Percentiles rank a stretch among this genome's conserved stretches.
Conservation (phyloP, 441 rosid genomes). For the Croton laevigatus region DNA sequence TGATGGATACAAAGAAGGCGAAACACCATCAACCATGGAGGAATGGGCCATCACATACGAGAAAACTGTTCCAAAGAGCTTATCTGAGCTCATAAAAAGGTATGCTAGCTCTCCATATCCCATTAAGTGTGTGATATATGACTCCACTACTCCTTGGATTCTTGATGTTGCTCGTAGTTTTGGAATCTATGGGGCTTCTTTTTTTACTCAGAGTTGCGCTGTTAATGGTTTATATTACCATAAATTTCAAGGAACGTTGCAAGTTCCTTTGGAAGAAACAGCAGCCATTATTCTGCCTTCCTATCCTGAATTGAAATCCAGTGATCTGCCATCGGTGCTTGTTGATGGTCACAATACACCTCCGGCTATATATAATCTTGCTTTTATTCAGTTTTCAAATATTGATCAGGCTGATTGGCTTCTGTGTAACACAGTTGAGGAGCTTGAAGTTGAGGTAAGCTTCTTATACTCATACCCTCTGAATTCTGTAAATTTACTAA, state of each 20-base stretch:
- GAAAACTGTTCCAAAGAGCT: no score
- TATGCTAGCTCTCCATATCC: no score
- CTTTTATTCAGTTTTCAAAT: conserved; percentile 23
- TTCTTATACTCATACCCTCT: background rate
- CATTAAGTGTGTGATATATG: no score
- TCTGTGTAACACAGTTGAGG: conserved; percentile 24
- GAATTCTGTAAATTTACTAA: background rate
- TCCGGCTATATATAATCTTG: background rate
- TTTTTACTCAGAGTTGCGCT: conserved; percentile 40
- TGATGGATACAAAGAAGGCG: no score
- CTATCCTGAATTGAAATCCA: background rate
- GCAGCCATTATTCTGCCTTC: no score
- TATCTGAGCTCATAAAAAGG: no score
- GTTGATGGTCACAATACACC: conserved; percentile 2
- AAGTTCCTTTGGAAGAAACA: conserved; percentile 11
- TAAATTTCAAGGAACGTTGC: conserved; percentile 29
- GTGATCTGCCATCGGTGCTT: conserved; percentile 32
- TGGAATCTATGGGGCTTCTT: conserved; percentile 27
- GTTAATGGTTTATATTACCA: conserved; percentile 22
- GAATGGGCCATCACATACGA: no score
- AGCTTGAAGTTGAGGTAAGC: conserved; percentile 42
- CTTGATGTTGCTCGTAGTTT: no score
- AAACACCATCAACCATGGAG: no score
- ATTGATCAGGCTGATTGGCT: conserved; percentile 24
- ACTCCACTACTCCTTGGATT: no score